phyloP scores from a whole-genome alignment of 345 rosid species.

The Adansonia digitata region DNA sequence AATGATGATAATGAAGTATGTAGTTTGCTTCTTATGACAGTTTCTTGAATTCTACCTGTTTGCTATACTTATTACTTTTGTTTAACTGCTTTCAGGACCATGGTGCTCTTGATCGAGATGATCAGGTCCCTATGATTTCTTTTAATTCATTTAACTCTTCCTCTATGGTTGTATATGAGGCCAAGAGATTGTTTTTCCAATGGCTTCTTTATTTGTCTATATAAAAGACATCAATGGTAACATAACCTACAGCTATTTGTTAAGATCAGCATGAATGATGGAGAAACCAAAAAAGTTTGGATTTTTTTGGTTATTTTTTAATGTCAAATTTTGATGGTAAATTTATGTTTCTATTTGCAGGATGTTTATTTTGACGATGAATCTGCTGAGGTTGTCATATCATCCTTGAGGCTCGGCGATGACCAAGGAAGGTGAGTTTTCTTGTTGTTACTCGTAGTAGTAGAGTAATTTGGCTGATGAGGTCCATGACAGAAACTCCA shows the following conservation, averaged over 20 bases:
- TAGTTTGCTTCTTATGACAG: background rate
- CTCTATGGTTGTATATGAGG: background rate
- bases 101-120: conserved; percentile 70
- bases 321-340: background rate
- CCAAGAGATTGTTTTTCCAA: background rate
- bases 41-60: background rate
- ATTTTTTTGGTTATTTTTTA: conserved; percentile 2
- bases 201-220: background rate
- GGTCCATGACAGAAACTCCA: background rate
- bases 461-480: background rate
- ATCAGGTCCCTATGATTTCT: conserved; percentile 44
- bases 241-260: background rate
- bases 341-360: conserved; percentile 36
- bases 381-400: conserved; percentile 91
- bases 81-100: conserved; percentile 49
- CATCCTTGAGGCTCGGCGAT: conserved; percentile 92
- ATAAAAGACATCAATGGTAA: background rate
- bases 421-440: conserved; percentile 81
- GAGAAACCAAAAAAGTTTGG: background rate
- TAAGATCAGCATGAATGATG: background rate
- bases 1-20: conserved; percentile 72
- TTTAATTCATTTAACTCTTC: conserved; percentile 1
- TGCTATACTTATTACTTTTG: conserved; percentile 12
- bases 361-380: conserved; percentile 94
- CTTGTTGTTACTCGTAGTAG: background rate